These are phyloP conservation scores for Komagataella ulmi DNA, from an alignment of 805 yeast species.

Conservation along the genomic window DNA sequence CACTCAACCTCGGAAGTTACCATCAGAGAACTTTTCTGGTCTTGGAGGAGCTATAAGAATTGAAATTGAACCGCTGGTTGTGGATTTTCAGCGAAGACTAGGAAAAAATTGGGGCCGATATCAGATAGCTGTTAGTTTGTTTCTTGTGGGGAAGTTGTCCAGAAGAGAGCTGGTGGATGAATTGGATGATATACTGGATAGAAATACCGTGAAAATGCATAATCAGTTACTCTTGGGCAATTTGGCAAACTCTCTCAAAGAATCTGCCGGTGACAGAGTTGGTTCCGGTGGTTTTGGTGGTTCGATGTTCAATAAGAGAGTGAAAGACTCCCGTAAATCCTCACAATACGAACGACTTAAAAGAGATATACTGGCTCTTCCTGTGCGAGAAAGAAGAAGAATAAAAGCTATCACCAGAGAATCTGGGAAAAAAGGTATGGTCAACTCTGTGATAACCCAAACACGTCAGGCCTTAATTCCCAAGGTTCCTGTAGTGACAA, in stretches of 20 bases:
- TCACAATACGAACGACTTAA: constrained; percentile 73
- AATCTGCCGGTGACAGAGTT: constrained; percentile 50
- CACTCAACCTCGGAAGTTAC: background rate
- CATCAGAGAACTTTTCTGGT: background rate
- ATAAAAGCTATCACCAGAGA: constrained; percentile 76
- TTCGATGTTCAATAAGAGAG: constrained; percentile 34
- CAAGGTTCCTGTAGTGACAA: constrained; percentile 62
- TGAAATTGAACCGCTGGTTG: constrained; percentile 54
- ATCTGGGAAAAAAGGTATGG: constrained; percentile 63
- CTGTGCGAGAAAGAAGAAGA: constrained; percentile 74
- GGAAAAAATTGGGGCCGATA: constrained; percentile 83
- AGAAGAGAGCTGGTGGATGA: constrained; percentile 56
- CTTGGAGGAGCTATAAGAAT: constrained; percentile 21
- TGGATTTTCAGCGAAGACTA: constrained; percentile 56
- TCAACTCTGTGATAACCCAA: constrained; percentile 53
- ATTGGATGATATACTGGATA: constrained; percentile 41
- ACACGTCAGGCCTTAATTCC: constrained; percentile 69
- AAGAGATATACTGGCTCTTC: constrained; percentile 74
- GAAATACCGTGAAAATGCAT: constrained; percentile 47
- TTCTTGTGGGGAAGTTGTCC: constrained; percentile 68
- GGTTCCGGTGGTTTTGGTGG: constrained; percentile 34
- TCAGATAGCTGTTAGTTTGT: constrained; percentile 64
- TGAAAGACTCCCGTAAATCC: constrained; percentile 36
- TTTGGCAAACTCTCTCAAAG: constrained; percentile 73
- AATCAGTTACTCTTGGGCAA: constrained; percentile 73